phyloP scores from a whole-genome alignment of 768 basidiomycete species.

The Xerocomellus chrysenteron region DNA sequence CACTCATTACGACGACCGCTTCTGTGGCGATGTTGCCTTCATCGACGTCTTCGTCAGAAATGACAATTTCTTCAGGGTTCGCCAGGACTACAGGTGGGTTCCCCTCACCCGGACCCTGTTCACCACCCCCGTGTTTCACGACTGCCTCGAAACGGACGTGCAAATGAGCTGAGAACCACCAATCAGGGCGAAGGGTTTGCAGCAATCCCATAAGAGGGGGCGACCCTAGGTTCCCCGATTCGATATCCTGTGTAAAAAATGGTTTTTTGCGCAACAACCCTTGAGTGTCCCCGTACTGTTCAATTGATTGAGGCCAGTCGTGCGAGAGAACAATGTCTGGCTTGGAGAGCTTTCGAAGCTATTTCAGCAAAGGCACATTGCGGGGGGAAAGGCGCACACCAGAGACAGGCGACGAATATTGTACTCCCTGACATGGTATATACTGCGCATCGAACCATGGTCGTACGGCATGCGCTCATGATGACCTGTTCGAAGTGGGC shows the following conservation, averaged over 20 bases:
- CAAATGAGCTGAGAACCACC: conserved; percentile 95
- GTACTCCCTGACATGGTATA: conserved; percentile 90
- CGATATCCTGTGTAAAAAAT: conserved; percentile 72
- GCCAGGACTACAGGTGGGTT: neutral
- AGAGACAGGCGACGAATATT: conserved; percentile 76
- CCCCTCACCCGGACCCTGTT: neutral
- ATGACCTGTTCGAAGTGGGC: conserved; percentile 50
- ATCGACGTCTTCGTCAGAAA: conserved; percentile 36
- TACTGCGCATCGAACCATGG: conserved; percentile 66
- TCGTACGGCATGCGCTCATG: conserved; percentile 84
- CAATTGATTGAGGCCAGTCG: conserved; percentile 92
- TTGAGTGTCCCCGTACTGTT: conserved; percentile 69
- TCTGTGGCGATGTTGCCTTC: conserved; percentile 6
- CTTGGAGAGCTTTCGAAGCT: conserved; percentile 46
- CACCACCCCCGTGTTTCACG: conserved; percentile 43
- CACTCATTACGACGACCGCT: conserved; percentile 25
- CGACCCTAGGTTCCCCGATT: conserved; percentile 70
- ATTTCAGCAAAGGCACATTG: neutral
- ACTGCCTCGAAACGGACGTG: conserved; percentile 84
- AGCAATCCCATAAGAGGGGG: conserved; percentile 83
- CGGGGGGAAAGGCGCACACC: conserved; percentile 36
- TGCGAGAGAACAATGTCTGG: conserved; percentile 88
- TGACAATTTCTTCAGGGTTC: conserved; percentile 42
- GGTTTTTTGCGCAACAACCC: conserved; percentile 72
- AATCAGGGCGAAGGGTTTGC: conserved; percentile 64